A percentile compares a stretch with the other conserved stretches of the same genome.
These are phyloP conservation scores for Triglochin maritima DNA, from an alignment of 106 monocot species.

Conservation along the genomic window DNA sequence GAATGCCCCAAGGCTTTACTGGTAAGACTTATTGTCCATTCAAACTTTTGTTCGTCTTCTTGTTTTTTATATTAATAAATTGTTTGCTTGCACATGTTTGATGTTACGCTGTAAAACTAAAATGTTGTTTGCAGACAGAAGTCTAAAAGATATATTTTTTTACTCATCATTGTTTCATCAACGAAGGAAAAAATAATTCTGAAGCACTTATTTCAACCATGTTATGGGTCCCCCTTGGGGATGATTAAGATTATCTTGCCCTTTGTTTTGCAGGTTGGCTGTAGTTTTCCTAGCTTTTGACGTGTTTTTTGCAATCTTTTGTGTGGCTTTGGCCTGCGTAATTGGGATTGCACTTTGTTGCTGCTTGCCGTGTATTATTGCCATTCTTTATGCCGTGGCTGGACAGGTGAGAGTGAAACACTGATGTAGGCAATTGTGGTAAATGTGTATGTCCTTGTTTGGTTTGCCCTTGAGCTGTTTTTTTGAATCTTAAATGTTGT, in stretches of 20 bases:
- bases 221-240: too few species aligned
- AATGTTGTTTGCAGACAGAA: too few species aligned
- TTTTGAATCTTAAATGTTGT: neutral
- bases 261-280: conserved; percentile 37
- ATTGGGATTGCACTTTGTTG: conserved; percentile 87
- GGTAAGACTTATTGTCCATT: conserved; percentile 24
- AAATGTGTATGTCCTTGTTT: neutral
- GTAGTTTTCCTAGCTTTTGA: conserved; percentile 76
- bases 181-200: too few species aligned
- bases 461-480: neutral
- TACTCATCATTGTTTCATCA: too few species aligned
- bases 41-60: neutral
- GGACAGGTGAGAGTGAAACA: conserved; percentile 39
- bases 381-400: conserved; percentile 74
- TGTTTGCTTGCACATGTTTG: too few species aligned
- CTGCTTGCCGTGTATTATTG: conserved; percentile 87
- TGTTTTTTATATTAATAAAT: too few species aligned
- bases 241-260: too few species aligned
- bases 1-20: conserved; percentile 72
- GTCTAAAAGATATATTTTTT: too few species aligned
- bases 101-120: too few species aligned
- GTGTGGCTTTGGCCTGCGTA: conserved; percentile 66
- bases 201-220: too few species aligned
- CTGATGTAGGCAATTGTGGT: neutral
- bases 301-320: conserved; percentile 71